Evolutionary conservation across 2,329 filamentous ascomycete genomes (phyloP).

Genomic region (Pleoardoris graminearum): DNA sequence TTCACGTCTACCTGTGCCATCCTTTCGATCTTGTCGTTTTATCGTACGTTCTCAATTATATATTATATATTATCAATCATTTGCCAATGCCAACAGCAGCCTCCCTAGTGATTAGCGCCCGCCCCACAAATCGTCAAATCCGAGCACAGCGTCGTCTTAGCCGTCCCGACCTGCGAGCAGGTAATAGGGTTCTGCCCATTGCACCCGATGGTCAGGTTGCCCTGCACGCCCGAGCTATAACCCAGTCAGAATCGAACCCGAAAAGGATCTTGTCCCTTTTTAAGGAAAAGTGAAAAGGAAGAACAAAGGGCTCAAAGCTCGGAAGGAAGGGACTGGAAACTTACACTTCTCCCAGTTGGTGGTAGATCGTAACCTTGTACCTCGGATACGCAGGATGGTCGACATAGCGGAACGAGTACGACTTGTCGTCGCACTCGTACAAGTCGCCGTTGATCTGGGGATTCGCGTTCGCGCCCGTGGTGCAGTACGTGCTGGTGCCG

Average conservation of each 20-base stretch:
- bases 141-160: neutral
- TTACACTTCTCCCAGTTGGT: neutral
- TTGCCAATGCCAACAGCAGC: no score
- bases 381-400: neutral
- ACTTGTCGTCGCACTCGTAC: conserved; percentile 4
- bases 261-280: no score
- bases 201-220: conserved; percentile 3
- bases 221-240: neutral
- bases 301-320: neutral
- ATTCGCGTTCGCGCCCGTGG: neutral
- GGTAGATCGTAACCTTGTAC: conserved; percentile 1
- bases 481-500: neutral
- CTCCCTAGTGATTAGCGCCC: no score
- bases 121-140: neutral
- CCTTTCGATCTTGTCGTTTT: no score
- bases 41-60: no score
- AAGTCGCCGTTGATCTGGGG: neutral
- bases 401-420: neutral
- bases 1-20: no score
- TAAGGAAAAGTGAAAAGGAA: neutral
- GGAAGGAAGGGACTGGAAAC: neutral
- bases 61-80: no score
- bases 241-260: no score
- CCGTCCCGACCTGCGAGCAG: neutral
- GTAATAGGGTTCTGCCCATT: neutral